phyloP scores from a whole-genome alignment of 176 grass and related monocot species.

The Tillandsia leiboldiana region DNA sequence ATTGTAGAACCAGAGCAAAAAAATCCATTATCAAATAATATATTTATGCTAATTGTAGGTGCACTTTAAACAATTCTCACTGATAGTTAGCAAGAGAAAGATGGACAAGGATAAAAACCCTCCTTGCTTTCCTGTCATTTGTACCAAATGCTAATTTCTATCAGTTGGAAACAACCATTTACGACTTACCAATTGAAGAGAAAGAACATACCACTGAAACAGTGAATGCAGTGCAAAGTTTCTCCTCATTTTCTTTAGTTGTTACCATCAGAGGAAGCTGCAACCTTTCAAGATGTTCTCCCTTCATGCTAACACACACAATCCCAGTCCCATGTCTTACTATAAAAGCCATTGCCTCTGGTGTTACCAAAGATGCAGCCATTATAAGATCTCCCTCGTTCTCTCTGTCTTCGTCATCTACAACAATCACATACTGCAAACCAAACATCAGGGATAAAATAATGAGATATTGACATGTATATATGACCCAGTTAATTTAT shows the following conservation, averaged over 20 bases:
- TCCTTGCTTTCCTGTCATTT: too few species aligned
- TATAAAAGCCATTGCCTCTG: slow-evolving; percentile 83
- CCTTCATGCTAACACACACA: slow-evolving; percentile 99
- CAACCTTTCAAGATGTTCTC: slow-evolving; percentile 80
- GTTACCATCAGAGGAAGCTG: slow-evolving; percentile 82
- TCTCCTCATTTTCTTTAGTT: slow-evolving; percentile 90
- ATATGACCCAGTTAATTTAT: too few species aligned
- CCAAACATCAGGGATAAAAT: slow-evolving; percentile 3
- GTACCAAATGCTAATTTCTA: too few species aligned
- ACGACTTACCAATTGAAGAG: neutral
- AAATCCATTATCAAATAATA: too few species aligned
- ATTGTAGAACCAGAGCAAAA: too few species aligned
- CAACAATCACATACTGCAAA: slow-evolving; percentile 80
- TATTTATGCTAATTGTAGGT: too few species aligned
- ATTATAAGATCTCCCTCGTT: slow-evolving; percentile 99
- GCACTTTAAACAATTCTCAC: too few species aligned
- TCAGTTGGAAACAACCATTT: too few species aligned
- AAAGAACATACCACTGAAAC: slow-evolving; percentile 63
- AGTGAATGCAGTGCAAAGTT: slow-evolving; percentile 73
- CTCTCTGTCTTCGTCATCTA: slow-evolving; percentile 87
- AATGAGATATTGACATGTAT: neutral
- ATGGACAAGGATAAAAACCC: too few species aligned
- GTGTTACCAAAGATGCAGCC: slow-evolving; percentile 84
- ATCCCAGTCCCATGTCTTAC: slow-evolving; percentile 90
- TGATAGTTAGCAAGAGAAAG: too few species aligned